phyloP scores from a whole-genome alignment of 768 basidiomycete species.

The Naganishia onofrii region DNA sequence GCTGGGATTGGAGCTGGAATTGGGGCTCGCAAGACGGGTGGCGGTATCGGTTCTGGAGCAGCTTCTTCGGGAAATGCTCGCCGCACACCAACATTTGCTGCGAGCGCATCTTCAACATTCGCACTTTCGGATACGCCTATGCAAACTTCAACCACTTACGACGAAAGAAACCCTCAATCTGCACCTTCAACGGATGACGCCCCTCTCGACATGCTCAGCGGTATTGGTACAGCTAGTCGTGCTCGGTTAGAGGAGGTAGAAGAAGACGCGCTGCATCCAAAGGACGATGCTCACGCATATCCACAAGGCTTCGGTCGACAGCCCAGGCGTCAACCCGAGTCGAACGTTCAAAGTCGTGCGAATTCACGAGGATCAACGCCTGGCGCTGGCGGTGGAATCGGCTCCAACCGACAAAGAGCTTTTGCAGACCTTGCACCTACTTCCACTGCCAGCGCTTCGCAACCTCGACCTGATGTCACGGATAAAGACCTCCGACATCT shows the following conservation, averaged over 20 bases:
- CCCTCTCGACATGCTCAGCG: conserved; percentile 16
- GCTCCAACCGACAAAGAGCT: conserved; percentile 31
- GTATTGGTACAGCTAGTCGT: conserved; percentile 36
- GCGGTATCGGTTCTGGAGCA: conserved; percentile 16
- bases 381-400: background rate
- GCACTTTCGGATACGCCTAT: conserved; percentile 6
- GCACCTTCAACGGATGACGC: background rate
- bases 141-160: background rate
- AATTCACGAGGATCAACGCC: conserved; percentile 16
- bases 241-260: conserved; percentile 26
- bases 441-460: conserved; percentile 20
- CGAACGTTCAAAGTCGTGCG: background rate
- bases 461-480: conserved; percentile 58
- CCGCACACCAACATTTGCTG: conserved; percentile 7
- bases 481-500: conserved; percentile 76
- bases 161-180: background rate
- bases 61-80: background rate
- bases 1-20: conserved; percentile 25
- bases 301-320: conserved; percentile 37
- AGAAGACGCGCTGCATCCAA: conserved; percentile 22
- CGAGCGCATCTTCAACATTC: conserved; percentile 7
- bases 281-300: conserved; percentile 36
- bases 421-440: conserved; percentile 46
- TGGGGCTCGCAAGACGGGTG: background rate
- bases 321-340: background rate